These are phyloP conservation scores for Harringtonia aguacate DNA, from an alignment of 2,329 filamentous ascomycete species.

Conservation along the genomic window DNA sequence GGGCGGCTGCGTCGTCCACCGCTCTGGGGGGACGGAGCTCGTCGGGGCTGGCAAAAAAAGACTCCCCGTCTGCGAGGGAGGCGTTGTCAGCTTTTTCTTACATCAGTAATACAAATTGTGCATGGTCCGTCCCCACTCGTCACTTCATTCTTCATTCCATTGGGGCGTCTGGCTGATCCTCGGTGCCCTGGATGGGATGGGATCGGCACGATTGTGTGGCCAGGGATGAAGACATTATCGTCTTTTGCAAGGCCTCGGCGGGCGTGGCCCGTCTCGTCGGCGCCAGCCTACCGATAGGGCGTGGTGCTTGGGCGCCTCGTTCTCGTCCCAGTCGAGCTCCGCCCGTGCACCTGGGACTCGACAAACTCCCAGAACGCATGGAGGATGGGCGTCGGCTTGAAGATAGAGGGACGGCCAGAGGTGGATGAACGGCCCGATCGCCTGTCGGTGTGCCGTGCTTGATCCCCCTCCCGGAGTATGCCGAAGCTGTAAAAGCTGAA, in stretches of 20 bases:
- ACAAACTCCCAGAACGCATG: slow-evolving; percentile 9
- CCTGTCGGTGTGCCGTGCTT: slow-evolving; percentile 12
- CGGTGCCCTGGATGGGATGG: slow-evolving; percentile 17
- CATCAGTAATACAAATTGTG: slow-evolving; percentile 1
- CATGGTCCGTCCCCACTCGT: no score
- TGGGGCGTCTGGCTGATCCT: no score
- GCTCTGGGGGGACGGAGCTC: slow-evolving; percentile 23
- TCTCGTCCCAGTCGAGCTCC: no score
- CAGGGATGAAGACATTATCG: slow-evolving; percentile 23
- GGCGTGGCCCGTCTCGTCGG: slow-evolving; percentile 28
- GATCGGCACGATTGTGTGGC: slow-evolving; percentile 22
- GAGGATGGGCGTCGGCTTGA: slow-evolving; percentile 10
- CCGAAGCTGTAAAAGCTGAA: slow-evolving; percentile 20
- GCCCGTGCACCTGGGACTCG: slow-evolving; percentile 8
- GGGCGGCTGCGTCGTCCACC: slow-evolving; percentile 21
- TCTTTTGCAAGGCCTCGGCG: slow-evolving; percentile 21
- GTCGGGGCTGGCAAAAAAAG: slow-evolving; percentile 12
- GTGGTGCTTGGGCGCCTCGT: no score
- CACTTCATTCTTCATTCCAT: no score
- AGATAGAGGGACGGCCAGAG: slow-evolving; percentile 12
- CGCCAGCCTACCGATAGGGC: slow-evolving; percentile 22
- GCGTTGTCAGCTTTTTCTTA: no score
- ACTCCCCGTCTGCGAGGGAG: no score
- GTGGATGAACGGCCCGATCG: slow-evolving; percentile 10
- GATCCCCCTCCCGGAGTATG: slow-evolving; percentile 15